Percentiles rank a stretch among this genome's conserved stretches.
Conservation (phyloP, 352 stramenopile genomes). For the Phytophthora melonis region DNA sequence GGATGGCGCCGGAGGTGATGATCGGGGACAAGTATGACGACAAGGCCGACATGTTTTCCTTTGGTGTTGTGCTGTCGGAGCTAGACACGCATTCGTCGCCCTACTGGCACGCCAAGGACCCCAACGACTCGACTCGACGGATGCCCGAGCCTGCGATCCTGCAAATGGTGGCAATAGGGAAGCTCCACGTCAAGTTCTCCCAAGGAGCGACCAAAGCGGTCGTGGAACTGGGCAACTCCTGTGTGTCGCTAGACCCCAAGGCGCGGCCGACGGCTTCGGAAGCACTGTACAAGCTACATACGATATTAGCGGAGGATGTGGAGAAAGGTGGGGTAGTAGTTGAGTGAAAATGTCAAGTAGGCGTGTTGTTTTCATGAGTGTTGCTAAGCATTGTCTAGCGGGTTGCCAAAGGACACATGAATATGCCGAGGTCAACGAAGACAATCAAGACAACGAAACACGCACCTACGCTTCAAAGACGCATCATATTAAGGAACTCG, state of each 20-base stretch:
- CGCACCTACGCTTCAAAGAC: no score
- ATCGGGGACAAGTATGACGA: conserved; percentile 48
- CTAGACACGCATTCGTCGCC: conserved; percentile 41
- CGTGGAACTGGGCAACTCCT: conserved; percentile 44
- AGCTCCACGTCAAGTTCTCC: conserved; percentile 55
- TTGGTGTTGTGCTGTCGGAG: conserved; percentile 49
- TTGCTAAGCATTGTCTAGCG: no score
- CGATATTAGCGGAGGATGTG: conserved; percentile 28
- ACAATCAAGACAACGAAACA: no score
- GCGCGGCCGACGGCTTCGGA: conserved; percentile 46
- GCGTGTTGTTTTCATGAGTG: neutral
- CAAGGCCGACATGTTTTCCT: conserved; percentile 58
- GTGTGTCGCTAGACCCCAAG: conserved; percentile 45
- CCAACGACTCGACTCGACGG: conserved; percentile 27
- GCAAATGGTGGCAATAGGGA: conserved; percentile 55
- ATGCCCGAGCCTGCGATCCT: conserved; percentile 52
- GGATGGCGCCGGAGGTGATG: conserved; percentile 59
- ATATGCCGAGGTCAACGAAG: no score
- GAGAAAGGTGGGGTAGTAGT: conserved; percentile 6
- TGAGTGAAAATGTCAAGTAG: neutral
- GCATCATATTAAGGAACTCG: no score
- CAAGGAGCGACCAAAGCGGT: conserved; percentile 18
- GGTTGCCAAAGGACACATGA: no score
- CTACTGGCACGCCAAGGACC: conserved; percentile 42
- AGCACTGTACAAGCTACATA: conserved; percentile 52